Conservation (phyloP, 805 yeast species). For the Zygoascus flipseniorum region DNA sequence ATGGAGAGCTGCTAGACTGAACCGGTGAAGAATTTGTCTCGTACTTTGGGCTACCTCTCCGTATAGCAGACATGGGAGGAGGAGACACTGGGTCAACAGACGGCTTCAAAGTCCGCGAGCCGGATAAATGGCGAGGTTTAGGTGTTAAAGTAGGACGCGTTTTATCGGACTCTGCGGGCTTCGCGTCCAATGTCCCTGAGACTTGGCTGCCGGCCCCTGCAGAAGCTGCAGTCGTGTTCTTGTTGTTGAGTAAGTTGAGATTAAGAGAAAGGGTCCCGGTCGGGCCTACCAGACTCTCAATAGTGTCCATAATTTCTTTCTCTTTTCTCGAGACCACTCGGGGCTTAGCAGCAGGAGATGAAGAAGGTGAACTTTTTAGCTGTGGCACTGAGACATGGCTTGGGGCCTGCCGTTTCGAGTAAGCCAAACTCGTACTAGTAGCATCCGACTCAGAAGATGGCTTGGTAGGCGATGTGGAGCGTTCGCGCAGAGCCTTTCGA, state of each 20-base stretch:
- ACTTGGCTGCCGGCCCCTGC: background rate
- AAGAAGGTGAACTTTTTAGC: background rate
- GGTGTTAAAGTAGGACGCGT: background rate
- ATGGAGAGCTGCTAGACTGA: background rate
- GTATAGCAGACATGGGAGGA: background rate
- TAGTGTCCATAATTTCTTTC: background rate
- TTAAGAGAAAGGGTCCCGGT: background rate
- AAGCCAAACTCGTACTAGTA: background rate
- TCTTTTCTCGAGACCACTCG: background rate
- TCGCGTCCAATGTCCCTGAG: background rate
- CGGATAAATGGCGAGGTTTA: background rate
- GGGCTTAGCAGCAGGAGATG: conserved; percentile 2
- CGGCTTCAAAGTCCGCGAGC: background rate
- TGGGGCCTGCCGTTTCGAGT: background rate
- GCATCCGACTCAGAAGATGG: background rate
- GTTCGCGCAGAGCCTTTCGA: conserved; percentile 20
- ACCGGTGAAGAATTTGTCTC: background rate
- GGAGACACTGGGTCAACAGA: background rate
- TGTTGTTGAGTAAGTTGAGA: background rate
- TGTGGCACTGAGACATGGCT: background rate
- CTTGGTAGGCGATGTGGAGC: conserved; percentile 12
- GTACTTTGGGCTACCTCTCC: background rate
- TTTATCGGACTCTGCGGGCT: background rate
- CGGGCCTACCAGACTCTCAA: conserved; percentile 1
- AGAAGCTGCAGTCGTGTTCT: background rate